Evolutionary conservation across 1,284 basidiomycete genomes (phyloP).

Genomic region (Pyrrhoderma noxium): DNA sequence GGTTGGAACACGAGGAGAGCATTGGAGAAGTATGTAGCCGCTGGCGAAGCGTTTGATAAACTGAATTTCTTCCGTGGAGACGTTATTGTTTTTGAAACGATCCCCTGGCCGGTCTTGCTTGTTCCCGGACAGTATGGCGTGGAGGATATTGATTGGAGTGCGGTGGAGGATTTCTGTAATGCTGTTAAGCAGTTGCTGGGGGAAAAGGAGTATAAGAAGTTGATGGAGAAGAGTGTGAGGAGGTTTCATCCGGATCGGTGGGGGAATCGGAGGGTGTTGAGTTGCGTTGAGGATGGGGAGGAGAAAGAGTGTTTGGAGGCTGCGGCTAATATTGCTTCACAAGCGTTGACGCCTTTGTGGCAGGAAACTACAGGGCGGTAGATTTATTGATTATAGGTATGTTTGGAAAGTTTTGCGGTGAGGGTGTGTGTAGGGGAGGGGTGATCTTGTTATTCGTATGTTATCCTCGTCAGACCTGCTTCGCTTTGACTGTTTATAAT

Average conservation of each 20-base stretch:
- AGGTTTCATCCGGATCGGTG: conserved; percentile 66
- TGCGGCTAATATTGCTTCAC: conserved; percentile 52
- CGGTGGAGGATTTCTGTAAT: conserved; percentile 63
- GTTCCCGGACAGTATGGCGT: conserved; percentile 43
- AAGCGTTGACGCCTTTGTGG: conserved; percentile 56
- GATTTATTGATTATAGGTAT: not conserved
- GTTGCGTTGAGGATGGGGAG: conserved; percentile 43
- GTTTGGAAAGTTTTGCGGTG: too few species aligned
- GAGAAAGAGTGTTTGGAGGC: conserved; percentile 49
- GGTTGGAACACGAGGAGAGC: conserved; percentile 53
- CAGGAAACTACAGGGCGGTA: conserved; percentile 30
- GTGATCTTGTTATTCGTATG: too few species aligned
- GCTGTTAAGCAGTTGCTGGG: conserved; percentile 38
- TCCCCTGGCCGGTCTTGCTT: conserved; percentile 67
- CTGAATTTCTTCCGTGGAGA: conserved; percentile 44
- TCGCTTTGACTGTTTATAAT: too few species aligned
- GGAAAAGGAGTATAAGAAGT: conserved; percentile 35
- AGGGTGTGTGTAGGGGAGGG: too few species aligned
- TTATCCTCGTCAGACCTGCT: too few species aligned
- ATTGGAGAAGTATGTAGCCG: conserved; percentile 52
- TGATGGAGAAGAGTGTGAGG: conserved; percentile 62
- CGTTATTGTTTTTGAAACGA: conserved; percentile 46
- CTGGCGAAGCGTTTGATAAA: conserved; percentile 55
- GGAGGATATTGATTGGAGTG: conserved; percentile 59
- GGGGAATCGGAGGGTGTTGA: conserved; percentile 47